Base-by-base conservation (phyloP, 257 asterid genomes). In the Solanum gandarillasii region DNA sequence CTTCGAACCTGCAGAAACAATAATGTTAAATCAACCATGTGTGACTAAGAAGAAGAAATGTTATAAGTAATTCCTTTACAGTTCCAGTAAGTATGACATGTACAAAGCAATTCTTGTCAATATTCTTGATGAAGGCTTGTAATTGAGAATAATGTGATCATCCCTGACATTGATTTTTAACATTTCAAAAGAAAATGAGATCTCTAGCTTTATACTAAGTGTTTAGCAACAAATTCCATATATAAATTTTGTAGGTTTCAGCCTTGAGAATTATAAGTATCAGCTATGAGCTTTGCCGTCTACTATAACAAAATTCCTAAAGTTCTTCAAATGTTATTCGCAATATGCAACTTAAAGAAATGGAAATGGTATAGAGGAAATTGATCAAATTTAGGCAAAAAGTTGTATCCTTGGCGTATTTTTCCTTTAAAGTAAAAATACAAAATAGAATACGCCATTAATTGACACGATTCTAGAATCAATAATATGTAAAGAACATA, bases 1-100 rank as follows among this genome's bases (percentile, higher is more conserved):
- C 92, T 94, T 83, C 98, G 92, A 48, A 94, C 94, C 99, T 95
- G 93, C 70, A 81, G 31, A 48, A 31, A 48, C 29, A 31, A 48
- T 48, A 81, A 16, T 81, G 68, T 60, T 29, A 32, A 46, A 29
- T 81, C 68, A 81, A 48, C 84, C 84, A 43, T 12, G 35, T 79
- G 48, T 67, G 55, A 79, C 34, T 31, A 73, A 41, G 21, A 48
- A 41, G 20, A 48, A 79, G 27, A 79, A 29, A 43, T 27, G 25
- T 43, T 18, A 43, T 43, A 79, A 25, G 62, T 34, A 73, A 18
- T 39, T 43, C 8, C 8, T 25, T 78, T 39, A n/a, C 43, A 70
- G 76, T 71, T 71, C 20, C 3, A 2, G 29, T 78, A 78, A 39
- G 62, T 52, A 52, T 16, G 58, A 39, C 12, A 16, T 29, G 41